Conservation (phyloP, 192 early-diverging fungal species). For the Dimargaris verticillata region DNA sequence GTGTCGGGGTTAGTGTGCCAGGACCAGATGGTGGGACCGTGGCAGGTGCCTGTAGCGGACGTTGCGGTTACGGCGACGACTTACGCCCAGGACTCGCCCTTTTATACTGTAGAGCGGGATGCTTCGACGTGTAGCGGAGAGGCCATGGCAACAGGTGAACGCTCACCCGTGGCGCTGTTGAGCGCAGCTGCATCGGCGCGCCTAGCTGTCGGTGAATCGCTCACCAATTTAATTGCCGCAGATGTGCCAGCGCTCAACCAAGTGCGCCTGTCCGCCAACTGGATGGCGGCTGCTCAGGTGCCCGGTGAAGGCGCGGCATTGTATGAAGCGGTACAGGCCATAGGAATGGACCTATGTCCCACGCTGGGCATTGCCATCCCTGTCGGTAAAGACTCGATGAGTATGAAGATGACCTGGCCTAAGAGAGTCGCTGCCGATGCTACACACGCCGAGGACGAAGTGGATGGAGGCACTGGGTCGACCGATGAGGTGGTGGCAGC, state of each 20-base stretch:
- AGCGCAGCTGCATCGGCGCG: slow-evolving; percentile 78
- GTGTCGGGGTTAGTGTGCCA: slow-evolving; percentile 88
- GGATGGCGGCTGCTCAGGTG: slow-evolving; percentile 92
- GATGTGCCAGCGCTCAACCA: slow-evolving; percentile 51
- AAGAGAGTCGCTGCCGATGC: too few relatives aligned
- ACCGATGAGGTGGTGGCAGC: slow-evolving; percentile 52
- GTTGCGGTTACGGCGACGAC: slow-evolving; percentile 80
- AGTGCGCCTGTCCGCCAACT: slow-evolving; percentile 87
- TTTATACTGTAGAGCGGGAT: neutral
- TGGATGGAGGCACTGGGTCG: slow-evolving; percentile 12
- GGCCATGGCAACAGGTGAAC: slow-evolving; percentile 98
- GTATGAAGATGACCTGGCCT: slow-evolving; percentile 91
- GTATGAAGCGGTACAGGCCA: slow-evolving; percentile 82
- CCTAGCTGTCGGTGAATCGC: slow-evolving; percentile 90
- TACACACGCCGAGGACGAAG: slow-evolving; percentile 14
- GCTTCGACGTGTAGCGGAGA: slow-evolving; percentile 52
- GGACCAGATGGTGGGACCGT: slow-evolving; percentile 97
- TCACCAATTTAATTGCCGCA: slow-evolving; percentile 86
- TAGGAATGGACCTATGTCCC: slow-evolving; percentile 88
- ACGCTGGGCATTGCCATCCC: slow-evolving; percentile 85
- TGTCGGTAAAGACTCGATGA: slow-evolving; percentile 99
- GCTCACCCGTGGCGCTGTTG: slow-evolving; percentile 70
- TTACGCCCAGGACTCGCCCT: slow-evolving; percentile 36
- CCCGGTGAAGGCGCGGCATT: slow-evolving; percentile 82
- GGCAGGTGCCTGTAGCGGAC: slow-evolving; percentile 98